Evolutionary conservation across 106 monocot species (phyloP).

Genomic region (Dendrobium chrysotoxum): DNA sequence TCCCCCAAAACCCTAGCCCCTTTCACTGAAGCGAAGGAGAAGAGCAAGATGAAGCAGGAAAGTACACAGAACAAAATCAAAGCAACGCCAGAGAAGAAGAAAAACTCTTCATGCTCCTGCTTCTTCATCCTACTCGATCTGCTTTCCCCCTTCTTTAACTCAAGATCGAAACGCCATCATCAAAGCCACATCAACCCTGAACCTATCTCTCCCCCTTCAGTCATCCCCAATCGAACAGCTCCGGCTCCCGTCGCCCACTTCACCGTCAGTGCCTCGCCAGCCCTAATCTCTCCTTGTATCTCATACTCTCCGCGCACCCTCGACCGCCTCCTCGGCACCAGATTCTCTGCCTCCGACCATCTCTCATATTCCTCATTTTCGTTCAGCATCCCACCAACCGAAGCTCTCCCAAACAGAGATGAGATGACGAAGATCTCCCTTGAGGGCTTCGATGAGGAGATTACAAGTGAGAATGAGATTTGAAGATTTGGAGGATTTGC

Average conservation of each 20-base stretch:
- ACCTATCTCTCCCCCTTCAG: background rate
- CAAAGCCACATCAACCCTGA: background rate
- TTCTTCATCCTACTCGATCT: background rate
- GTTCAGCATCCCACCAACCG: background rate
- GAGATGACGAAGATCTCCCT: background rate
- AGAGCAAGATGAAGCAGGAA: background rate
- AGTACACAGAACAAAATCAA: background rate
- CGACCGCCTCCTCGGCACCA: background rate
- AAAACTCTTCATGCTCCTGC: background rate
- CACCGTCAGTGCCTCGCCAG: background rate
- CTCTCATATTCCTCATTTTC: background rate
- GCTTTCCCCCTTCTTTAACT: background rate
- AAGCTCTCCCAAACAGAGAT: background rate
- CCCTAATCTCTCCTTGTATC: background rate
- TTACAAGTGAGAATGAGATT: background rate
- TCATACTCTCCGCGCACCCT: conserved; percentile 1
- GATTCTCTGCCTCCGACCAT: background rate
- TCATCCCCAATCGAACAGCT: background rate
- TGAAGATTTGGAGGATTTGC: too few relatives aligned
- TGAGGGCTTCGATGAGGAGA: background rate
- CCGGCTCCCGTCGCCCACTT: background rate
- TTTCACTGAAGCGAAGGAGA: background rate
- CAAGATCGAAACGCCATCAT: background rate
- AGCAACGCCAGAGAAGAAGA: too few relatives aligned
- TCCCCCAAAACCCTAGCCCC: background rate